phyloP scores from a whole-genome alignment of 345 rosid species.

The Salix exigua region DNA sequence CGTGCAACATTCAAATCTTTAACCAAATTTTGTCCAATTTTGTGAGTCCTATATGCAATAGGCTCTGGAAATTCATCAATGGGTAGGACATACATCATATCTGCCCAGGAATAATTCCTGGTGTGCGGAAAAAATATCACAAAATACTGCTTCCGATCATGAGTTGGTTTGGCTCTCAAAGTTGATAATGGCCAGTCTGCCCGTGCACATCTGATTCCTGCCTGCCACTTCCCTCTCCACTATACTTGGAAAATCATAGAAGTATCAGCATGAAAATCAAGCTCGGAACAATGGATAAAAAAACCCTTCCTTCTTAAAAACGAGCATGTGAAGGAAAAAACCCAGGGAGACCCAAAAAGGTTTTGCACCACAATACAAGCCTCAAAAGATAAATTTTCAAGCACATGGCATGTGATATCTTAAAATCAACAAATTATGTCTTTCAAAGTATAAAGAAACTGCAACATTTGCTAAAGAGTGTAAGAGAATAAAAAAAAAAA shows the following conservation, averaged over 20 bases:
- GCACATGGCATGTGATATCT: not conserved
- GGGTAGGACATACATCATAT: slow-evolving; percentile 75
- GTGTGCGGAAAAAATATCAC: slow-evolving; percentile 91
- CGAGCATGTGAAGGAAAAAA: not conserved
- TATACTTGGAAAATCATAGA: slow-evolving; percentile 36
- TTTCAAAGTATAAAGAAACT: slow-evolving; percentile 2
- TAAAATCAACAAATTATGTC: not conserved
- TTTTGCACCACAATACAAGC: not conserved
- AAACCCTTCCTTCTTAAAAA: not conserved
- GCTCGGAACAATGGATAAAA: slow-evolving; percentile 1
- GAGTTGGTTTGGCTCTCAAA: slow-evolving; percentile 90
- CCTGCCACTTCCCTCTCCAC: slow-evolving; percentile 99
- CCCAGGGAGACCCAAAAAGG: not conserved
- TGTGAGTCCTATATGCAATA: slow-evolving; percentile 73
- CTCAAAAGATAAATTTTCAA: slow-evolving; percentile 1
- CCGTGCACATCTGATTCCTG: slow-evolving; percentile 89
- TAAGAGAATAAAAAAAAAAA: not conserved
- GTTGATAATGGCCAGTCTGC: slow-evolving; percentile 95
- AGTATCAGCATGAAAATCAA: slow-evolving; percentile 10
- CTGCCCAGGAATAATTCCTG: slow-evolving; percentile 97
- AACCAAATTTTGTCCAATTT: slow-evolving; percentile 74
- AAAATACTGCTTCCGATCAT: slow-evolving; percentile 83
- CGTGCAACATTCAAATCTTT: slow-evolving; percentile 78
- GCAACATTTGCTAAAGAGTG: not conserved
- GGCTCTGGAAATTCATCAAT: slow-evolving; percentile 83